Percentiles rank a stretch among this genome's conserved stretches.
Conservation (phyloP, 2,329 filamentous ascomycete genomes). For the Alternaria gansuensis region DNA sequence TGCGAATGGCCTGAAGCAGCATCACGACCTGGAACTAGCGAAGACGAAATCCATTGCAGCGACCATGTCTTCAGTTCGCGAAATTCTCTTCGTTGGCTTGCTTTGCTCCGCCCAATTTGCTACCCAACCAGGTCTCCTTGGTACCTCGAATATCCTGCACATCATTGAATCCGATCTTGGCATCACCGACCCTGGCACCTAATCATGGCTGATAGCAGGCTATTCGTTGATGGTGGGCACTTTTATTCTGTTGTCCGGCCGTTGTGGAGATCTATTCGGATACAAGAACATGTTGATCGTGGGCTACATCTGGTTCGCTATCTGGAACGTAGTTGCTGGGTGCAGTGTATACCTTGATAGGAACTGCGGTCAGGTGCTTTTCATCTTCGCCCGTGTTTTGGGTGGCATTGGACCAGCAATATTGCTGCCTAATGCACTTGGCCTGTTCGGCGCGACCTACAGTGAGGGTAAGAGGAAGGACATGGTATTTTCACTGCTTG, state of each 20-base stretch:
- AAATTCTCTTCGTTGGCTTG: constrained; percentile 39
- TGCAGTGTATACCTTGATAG: constrained; percentile 52
- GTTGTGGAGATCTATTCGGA: constrained; percentile 62
- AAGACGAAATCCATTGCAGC: constrained; percentile 36
- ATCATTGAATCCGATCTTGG: constrained; percentile 56
- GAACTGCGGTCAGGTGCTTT: constrained; percentile 45
- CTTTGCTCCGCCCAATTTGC: constrained; percentile 41
- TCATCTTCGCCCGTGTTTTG: constrained; percentile 50
- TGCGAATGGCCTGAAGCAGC: not conserved
- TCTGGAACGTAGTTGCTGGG: constrained; percentile 60
- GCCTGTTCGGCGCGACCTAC: constrained; percentile 68
- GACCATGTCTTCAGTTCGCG: constrained; percentile 33
- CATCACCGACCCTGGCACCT: constrained; percentile 52
- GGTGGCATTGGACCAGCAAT: constrained; percentile 69
- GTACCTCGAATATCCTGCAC: constrained; percentile 53
- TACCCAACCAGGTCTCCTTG: constrained; percentile 56
- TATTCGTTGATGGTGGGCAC: constrained; percentile 61
- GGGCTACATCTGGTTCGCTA: constrained; percentile 60
- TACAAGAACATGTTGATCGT: constrained; percentile 60
- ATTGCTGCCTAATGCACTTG: constrained; percentile 69
- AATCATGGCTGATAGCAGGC: constrained; percentile 60
- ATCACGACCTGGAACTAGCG: constrained; percentile 25
- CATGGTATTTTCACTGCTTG: constrained; percentile 66
- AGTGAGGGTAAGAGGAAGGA: constrained; percentile 66
- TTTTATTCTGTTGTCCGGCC: constrained; percentile 61